Evolutionary conservation across 768 basidiomycete genomes (phyloP).

Genomic region (Candolleomyces efflorescens): DNA sequence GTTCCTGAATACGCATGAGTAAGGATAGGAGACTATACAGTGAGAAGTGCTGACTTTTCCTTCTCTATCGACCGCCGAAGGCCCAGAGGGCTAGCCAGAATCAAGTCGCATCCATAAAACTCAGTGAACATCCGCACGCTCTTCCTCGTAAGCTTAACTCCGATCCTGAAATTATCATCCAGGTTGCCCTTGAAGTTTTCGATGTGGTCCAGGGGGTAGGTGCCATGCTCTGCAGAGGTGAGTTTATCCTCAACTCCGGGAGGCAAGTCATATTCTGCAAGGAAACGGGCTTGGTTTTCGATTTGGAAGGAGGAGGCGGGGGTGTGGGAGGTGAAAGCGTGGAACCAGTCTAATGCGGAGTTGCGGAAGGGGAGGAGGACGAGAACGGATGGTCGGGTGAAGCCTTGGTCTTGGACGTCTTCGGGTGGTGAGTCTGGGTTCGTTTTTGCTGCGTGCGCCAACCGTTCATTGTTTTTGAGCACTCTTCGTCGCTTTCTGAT

Average conservation of each 20-base stretch:
- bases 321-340: constrained; percentile 73
- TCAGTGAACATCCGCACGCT: constrained; percentile 88
- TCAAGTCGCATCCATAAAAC: constrained; percentile 87
- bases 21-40: background rate
- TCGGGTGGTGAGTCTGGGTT: constrained; percentile 49
- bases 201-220: constrained; percentile 84
- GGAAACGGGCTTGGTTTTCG: constrained; percentile 83
- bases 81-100: constrained; percentile 91
- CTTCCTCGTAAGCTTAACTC: constrained; percentile 89
- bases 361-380: constrained; percentile 93
- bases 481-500: constrained; percentile 84
- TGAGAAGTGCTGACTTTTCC: constrained; percentile 63
- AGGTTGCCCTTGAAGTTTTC: constrained; percentile 96
- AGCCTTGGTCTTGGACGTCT: constrained; percentile 93
- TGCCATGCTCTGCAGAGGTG: constrained; percentile 62
- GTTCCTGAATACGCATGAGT: constrained; percentile 40
- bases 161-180: constrained; percentile 92
- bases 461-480: constrained; percentile 90
- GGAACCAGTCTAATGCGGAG: constrained; percentile 77
- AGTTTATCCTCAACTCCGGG: constrained; percentile 79
- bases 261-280: constrained; percentile 79
- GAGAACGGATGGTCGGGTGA: constrained; percentile 92
- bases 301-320: constrained; percentile 72
- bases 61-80: constrained; percentile 90
- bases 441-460: constrained; percentile 66